Evolutionary conservation across 345 rosid species (phyloP), one percentile per base, ranked within the genome.

Genomic region (Acer yangbiense): DNA sequence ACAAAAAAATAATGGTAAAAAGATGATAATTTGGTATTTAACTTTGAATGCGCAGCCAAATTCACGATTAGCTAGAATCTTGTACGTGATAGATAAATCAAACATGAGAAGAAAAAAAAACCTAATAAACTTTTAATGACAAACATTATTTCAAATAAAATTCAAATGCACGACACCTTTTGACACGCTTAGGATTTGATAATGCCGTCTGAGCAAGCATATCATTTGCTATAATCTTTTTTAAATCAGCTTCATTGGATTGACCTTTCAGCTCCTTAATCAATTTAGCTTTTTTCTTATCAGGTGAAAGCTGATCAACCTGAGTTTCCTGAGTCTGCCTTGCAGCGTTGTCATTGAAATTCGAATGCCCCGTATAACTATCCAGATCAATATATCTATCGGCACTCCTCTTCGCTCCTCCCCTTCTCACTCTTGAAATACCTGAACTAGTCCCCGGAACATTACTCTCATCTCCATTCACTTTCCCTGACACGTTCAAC

Each of bases 31-130:
- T 61, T 13, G 41, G 41, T 27, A 27, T 27, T 27, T 27, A 27
- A 27, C 84, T 94, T 94, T 16, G 96, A 94, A 6, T 97, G 91
- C 17, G 97, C 92, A 82, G 97, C 97, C 69, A 97, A 92, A 32
- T 87, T 87, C 92, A 20, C 97, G 91, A 80, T 94, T 94, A 18
- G 97, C 97, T 75, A 92, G 86, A 77, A 94, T 94, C 89, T 97
- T 94, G 74, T n/a, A n/a, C n/a, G n/a, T n/a, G 61, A 76, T 17
- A 68, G 48, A 71, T 48, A 23, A 65, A 65, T 25, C 21, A 18
- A 70, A 69, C 32, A 72, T 14, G 58, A 63, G 68, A 23, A 23
- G 1, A 27, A 27, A 76, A 32, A 32, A 0, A 25, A 55, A 67
- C 32, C 23, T 39, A 27, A 60, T 11, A 9, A 21, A 43, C 48